A percentile compares a stretch with the other conserved stretches of the same genome.
Evolutionary conservation across 2,329 filamentous ascomycete genomes (phyloP).

Genomic region (Fonsecaea nubica): DNA sequence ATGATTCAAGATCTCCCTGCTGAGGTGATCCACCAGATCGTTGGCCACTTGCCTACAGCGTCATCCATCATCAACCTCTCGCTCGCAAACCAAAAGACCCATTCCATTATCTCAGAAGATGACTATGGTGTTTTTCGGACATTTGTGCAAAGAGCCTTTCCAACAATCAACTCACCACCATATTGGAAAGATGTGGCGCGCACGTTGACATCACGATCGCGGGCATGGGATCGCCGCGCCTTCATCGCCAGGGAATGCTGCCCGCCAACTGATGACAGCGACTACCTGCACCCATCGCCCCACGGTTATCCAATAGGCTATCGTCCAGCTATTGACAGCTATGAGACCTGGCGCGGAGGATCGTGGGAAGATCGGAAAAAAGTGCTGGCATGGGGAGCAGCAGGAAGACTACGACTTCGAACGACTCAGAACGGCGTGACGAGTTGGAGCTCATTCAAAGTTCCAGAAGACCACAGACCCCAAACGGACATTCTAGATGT

Average conservation of each 20-base stretch:
- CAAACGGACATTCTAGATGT: constrained; percentile 66
- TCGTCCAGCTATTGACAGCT: constrained; percentile 64
- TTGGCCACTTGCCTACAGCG: constrained; percentile 53
- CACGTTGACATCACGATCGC: constrained; percentile 62
- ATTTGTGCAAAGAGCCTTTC: constrained; percentile 58
- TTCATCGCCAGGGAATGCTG: constrained; percentile 62
- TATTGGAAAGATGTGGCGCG: constrained; percentile 60
- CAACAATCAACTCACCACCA: constrained; percentile 51
- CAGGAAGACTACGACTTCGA: constrained; percentile 61
- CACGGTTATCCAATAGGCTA: constrained; percentile 63
- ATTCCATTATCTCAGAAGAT: constrained; percentile 54
- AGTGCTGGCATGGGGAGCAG: constrained; percentile 66
- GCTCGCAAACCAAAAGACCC: constrained; percentile 54
- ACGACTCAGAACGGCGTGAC: constrained; percentile 53
- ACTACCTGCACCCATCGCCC: constrained; percentile 32
- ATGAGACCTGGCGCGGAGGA: constrained; percentile 58
- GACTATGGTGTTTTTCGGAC: constrained; percentile 56
- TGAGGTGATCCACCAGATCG: constrained; percentile 53
- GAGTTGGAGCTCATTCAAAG: constrained; percentile 40
- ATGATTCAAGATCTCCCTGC: constrained; percentile 36
- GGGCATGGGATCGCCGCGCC: constrained; percentile 63
- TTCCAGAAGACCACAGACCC: constrained; percentile 38
- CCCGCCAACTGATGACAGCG: constrained; percentile 43
- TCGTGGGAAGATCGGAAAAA: constrained; percentile 60
- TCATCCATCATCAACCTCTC: constrained; percentile 54